Evolutionary conservation across 306 rosid genomes (phyloP).

Genomic region (Ochetophila trinervis): DNA sequence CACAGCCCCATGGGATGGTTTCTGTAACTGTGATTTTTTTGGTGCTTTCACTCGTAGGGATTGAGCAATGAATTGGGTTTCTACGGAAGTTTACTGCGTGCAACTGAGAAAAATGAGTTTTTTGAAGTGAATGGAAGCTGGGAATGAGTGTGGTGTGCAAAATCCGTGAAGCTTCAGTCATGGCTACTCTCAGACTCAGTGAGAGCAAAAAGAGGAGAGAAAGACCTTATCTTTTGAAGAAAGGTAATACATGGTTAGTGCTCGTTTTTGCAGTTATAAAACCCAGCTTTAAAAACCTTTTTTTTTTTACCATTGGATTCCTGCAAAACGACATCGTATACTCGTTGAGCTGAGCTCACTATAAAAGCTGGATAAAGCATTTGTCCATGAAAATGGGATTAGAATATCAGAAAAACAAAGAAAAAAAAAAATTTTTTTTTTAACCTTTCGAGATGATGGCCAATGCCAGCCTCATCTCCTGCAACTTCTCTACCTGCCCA

Average conservation of each 20-base stretch:
- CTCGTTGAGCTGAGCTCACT: background rate
- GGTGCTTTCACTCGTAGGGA: slow-evolving; percentile 42
- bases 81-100: slow-evolving; percentile 29
- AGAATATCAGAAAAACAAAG: background rate
- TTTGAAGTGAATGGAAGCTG: slow-evolving; percentile 34
- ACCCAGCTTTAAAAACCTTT: background rate
- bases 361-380: background rate
- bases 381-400: background rate
- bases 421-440: background rate
- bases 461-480: slow-evolving; percentile 50
- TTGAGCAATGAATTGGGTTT: slow-evolving; percentile 43
- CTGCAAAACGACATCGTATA: slow-evolving; percentile 9
- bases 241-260: background rate
- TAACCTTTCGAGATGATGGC: slow-evolving; percentile 27
- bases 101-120: slow-evolving; percentile 19
- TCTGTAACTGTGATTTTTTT: slow-evolving; percentile 21
- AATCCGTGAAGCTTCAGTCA: slow-evolving; percentile 66
- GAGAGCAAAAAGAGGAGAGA: background rate
- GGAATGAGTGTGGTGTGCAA: slow-evolving; percentile 38
- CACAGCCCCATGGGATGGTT: slow-evolving; percentile 84
- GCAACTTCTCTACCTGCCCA: slow-evolving; percentile 45
- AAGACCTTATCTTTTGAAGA: slow-evolving; percentile 54
- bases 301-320: background rate
- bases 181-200: slow-evolving; percentile 26
- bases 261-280: slow-evolving; percentile 13